Conservation (phyloP, 768 basidiomycete species). For the Leccinum obscurum region DNA sequence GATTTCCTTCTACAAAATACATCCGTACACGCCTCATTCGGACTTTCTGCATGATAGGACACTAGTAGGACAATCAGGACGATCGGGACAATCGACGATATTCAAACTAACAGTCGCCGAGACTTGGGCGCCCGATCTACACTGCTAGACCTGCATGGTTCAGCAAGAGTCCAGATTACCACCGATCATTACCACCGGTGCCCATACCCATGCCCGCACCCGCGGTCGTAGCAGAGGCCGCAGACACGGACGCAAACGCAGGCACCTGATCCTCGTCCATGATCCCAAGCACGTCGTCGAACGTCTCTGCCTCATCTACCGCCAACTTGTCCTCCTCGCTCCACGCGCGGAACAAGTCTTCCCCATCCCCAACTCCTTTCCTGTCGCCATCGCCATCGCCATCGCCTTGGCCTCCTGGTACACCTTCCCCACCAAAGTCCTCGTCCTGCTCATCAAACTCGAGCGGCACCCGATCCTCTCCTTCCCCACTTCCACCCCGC, state of each 20-base stretch:
- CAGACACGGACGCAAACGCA: constrained; percentile 3
- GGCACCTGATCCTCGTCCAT: constrained; percentile 35
- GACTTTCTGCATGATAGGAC: not conserved
- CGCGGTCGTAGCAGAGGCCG: not conserved
- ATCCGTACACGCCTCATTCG: not conserved
- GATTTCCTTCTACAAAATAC: not conserved
- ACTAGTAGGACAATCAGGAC: not conserved
- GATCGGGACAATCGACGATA: not conserved
- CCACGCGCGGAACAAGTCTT: constrained; percentile 28
- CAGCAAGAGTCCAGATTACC: constrained; percentile 3
- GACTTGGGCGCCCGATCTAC: not conserved
- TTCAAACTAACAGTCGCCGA: not conserved
- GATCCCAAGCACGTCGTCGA: constrained; percentile 35
- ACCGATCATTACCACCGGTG: not conserved
- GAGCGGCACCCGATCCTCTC: constrained; percentile 34
- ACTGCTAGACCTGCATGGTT: not conserved
- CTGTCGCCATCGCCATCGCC: not conserved
- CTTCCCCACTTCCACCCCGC: not conserved
- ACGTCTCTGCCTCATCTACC: constrained; percentile 33
- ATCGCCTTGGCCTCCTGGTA: not conserved
- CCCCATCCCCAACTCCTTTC: constrained; percentile 9
- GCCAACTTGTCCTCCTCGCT: constrained; percentile 32
- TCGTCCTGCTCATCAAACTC: constrained; percentile 73
- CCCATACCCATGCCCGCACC: not conserved
- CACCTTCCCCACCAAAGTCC: constrained; percentile 42